Conservation (phyloP, 495 filamentous ascomycete genomes). For the Sordaria brevicollis region DNA sequence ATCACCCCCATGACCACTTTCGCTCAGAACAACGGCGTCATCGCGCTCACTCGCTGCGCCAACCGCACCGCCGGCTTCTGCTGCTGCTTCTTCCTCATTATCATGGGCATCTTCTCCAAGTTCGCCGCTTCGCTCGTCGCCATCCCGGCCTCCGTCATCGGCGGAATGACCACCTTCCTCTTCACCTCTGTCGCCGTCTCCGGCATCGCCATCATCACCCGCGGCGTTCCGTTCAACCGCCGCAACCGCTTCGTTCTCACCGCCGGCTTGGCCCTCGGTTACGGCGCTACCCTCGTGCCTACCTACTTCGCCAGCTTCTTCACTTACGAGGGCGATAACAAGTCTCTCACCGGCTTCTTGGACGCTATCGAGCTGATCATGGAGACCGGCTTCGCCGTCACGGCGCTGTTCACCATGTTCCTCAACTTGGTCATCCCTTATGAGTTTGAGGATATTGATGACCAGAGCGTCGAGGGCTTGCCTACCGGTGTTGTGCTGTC, state of each 20-base stretch:
- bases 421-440: constrained; percentile 65
- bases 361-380: constrained; percentile 75
- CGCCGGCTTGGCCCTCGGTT: constrained; percentile 63
- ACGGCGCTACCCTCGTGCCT: constrained; percentile 74
- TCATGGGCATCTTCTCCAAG: constrained; percentile 88
- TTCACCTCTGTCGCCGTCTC: constrained; percentile 79
- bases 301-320: constrained; percentile 70
- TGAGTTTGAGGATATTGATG: constrained; percentile 48
- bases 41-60: constrained; percentile 78
- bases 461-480: neutral
- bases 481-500: neutral
- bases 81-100: constrained; percentile 64
- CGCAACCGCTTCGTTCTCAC: constrained; percentile 86
- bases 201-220: constrained; percentile 74
- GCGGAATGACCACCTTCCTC: constrained; percentile 90
- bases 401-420: constrained; percentile 58
- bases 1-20: constrained; percentile 74
- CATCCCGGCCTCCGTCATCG: constrained; percentile 71
- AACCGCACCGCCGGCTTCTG: constrained; percentile 78
- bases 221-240: constrained; percentile 62
- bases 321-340: constrained; percentile 58
- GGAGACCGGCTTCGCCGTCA: constrained; percentile 68
- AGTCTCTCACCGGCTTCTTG: constrained; percentile 62
- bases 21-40: constrained; percentile 86
- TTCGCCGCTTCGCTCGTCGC: constrained; percentile 82